A percentile compares a stretch with the other conserved stretches of the same genome.
Evolutionary conservation across 2,329 filamentous ascomycete genomes (phyloP).

Genomic region (Colletotrichum filicis): DNA sequence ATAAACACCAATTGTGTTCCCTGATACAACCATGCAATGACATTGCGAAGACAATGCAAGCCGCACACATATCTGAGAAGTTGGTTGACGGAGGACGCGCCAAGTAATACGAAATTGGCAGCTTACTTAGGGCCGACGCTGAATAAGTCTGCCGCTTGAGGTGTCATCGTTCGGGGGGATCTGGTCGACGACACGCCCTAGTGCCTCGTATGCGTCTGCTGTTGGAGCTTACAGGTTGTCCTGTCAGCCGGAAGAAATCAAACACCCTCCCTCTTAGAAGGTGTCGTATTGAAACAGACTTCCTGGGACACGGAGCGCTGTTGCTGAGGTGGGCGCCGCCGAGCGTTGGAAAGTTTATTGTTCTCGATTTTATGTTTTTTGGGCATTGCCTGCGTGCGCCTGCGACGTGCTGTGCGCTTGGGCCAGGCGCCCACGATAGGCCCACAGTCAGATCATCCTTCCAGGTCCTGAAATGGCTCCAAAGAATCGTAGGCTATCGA

Average conservation of each 20-base stretch:
- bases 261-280: background rate
- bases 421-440: conserved; percentile 16
- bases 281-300: conserved; percentile 29
- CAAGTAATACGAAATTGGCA: background rate
- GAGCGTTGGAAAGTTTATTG: conserved; percentile 1
- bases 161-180: conserved; percentile 1
- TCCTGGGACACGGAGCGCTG: conserved; percentile 6
- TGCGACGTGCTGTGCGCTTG: background rate
- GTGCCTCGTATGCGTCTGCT: conserved; percentile 4
- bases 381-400: background rate
- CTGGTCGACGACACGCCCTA: background rate
- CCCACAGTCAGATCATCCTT: conserved; percentile 19
- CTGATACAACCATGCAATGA: background rate
- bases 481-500: background rate
- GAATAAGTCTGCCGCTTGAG: conserved; percentile 5
- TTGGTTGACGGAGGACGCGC: background rate
- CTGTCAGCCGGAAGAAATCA: background rate
- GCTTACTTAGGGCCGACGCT: background rate
- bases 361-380: background rate
- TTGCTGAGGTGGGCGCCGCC: conserved; percentile 9
- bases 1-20: conserved; percentile 9
- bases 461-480: conserved; percentile 5
- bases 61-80: background rate
- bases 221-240: background rate
- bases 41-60: background rate